Conservation (phyloP, 768 basidiomycete genomes). For the Favolaschia claudopus region DNA sequence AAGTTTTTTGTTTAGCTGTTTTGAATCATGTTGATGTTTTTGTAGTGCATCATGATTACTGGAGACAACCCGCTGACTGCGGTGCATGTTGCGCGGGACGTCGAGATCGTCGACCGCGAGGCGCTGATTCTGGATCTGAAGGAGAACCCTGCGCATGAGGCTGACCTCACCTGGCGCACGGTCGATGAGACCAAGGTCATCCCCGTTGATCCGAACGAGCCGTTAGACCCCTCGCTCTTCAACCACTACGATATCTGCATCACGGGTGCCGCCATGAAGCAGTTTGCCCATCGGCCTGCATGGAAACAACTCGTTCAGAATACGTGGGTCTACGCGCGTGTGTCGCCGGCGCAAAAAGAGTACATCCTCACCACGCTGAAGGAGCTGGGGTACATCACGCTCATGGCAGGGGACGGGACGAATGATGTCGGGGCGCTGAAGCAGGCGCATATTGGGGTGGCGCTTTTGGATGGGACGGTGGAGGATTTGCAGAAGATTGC, state of each 20-base stretch:
- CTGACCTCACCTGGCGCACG: constrained; percentile 90
- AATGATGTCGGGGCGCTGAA: constrained; percentile 99
- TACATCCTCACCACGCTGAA: constrained; percentile 92
- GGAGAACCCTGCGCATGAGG: constrained; percentile 76
- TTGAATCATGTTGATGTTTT: constrained; percentile 6
- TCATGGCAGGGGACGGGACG: constrained; percentile 99
- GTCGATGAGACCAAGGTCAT: constrained; percentile 93
- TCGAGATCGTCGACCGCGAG: constrained; percentile 96
- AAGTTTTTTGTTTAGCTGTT: constrained; percentile 40
- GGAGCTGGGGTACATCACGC: constrained; percentile 86
- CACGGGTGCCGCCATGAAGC: constrained; percentile 92
- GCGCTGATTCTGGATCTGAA: constrained; percentile 90
- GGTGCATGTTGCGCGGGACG: constrained; percentile 93
- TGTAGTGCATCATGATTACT: constrained; percentile 97
- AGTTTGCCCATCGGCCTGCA: constrained; percentile 73
- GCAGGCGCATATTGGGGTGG: constrained; percentile 97
- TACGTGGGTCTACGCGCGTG: constrained; percentile 98
- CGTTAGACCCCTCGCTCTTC: constrained; percentile 80
- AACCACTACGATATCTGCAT: constrained; percentile 95
- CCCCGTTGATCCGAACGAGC: constrained; percentile 80
- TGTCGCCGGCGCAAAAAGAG: constrained; percentile 96
- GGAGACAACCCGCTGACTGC: constrained; percentile 99
- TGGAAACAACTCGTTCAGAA: constrained; percentile 90
- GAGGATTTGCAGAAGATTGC: constrained; percentile 95
- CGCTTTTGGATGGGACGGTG: constrained; percentile 86